Conservation (phyloP, 164 flowering plant genomes). For the Vitis labrusca region DNA sequence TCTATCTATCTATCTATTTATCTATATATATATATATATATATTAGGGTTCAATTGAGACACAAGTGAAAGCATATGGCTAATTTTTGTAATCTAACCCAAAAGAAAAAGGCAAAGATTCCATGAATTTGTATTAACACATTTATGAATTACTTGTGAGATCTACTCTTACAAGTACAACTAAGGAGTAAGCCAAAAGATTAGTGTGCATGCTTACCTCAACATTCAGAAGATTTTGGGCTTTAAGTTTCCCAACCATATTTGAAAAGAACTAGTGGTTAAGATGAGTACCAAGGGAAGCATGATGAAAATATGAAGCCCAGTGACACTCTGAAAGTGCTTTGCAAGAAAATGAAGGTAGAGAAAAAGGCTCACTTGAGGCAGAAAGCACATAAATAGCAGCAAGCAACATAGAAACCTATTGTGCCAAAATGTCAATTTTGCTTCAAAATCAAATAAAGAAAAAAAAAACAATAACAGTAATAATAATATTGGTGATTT, state of each 20-base stretch:
- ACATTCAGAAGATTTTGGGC: slow-evolving; percentile 15
- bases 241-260: slow-evolving; percentile 28
- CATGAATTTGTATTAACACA: too few species aligned
- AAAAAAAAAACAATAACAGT: background rate
- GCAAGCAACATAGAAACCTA: slow-evolving; percentile 89
- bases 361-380: slow-evolving; percentile 36
- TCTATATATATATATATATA: too few species aligned
- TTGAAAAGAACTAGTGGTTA: slow-evolving; percentile 47
- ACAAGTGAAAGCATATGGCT: too few species aligned
- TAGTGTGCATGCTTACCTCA: slow-evolving; percentile 38
- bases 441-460: background rate
- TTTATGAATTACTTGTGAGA: too few species aligned
- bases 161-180: too few species aligned
- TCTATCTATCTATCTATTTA: too few species aligned
- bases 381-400: slow-evolving; percentile 43
- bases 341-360: slow-evolving; percentile 34
- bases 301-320: slow-evolving; percentile 96
- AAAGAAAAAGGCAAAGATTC: too few species aligned
- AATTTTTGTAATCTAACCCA: too few species aligned
- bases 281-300: slow-evolving; percentile 81
- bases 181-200: too few species aligned
- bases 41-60: too few species aligned
- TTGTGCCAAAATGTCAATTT: slow-evolving; percentile 5
- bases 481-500: too few species aligned
- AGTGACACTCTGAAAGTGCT: slow-evolving; percentile 54